Base-by-base conservation (phyloP, 768 basidiomycete species). In the Leccinum aurantiacum region DNA sequence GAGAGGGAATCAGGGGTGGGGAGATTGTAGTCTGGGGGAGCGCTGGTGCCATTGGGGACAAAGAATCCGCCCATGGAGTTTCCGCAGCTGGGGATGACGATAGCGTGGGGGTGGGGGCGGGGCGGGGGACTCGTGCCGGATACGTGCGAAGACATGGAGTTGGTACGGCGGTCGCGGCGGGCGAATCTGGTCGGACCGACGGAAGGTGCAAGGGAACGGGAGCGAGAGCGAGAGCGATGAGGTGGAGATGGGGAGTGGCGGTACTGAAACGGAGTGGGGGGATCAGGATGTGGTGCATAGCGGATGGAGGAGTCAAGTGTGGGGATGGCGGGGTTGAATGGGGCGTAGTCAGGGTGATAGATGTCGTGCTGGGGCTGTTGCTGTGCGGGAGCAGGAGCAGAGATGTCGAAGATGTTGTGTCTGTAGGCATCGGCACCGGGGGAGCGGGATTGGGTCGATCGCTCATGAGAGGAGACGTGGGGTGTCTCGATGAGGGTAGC, bases 391-490 rank as follows among this genome's bases (percentile, higher is more conserved):
- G 75, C 65, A 7, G 80, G 80, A 1, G 82, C 80, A 53, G 84
- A 83, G 67, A 86, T 81, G 72, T 87, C 86, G 44, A 86, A 87
- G 67, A 87, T 83, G 74, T 83, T 81, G 77, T 84, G 85, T 55
- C 75, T 74, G 60, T 80, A 77, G 15, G 78, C 74, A 24, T 79
- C 79, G 24, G 74, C 76, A 65, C 77, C 73, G 48, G 75, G 75
- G 8, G 69, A 77, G 58, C 74, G 73, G 8, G 76, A 72, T 51
- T 79, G 76, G n/a, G 79, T 78, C 0, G 79, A 77, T 61, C 79
- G 76, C 35, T 80, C 81, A 53, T 78, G 74, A 10, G 79, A 74
- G n/a, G 68, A 54, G 37, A 64, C 49, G 59, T 72, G 71, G 4
- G 68, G 63, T 1, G 74, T 64, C 57, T 73, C 78, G 72, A 88